Evolutionary conservation across 2,329 filamentous ascomycete species (phyloP).

Genomic region (Ophiostoma piceae): DNA sequence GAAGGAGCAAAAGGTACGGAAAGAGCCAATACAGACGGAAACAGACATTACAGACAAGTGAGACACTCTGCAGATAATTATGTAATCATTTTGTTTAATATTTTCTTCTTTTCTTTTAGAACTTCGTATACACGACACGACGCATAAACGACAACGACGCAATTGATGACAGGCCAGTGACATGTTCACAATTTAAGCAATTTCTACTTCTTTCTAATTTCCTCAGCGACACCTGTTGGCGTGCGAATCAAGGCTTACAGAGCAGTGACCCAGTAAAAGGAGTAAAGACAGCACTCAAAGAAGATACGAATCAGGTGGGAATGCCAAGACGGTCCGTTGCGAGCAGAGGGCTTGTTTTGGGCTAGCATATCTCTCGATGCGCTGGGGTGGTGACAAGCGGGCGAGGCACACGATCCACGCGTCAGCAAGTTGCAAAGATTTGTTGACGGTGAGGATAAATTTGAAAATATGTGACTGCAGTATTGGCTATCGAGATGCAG

Average conservation of each 20-base stretch:
- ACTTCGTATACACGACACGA: neutral
- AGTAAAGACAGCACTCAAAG: too few species aligned
- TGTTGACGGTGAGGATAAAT: neutral
- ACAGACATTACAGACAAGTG: neutral
- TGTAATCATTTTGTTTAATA: neutral
- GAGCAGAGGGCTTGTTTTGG: slow-evolving; percentile 10
- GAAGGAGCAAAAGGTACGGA: neutral
- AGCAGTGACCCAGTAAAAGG: too few species aligned
- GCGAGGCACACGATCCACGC: neutral
- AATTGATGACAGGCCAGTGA: neutral
- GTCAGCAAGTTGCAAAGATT: neutral
- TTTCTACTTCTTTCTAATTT: too few species aligned
- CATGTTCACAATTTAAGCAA: neutral
- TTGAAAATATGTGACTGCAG: neutral
- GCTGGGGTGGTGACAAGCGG: neutral
- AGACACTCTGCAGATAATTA: neutral
- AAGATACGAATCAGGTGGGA: slow-evolving; percentile 16
- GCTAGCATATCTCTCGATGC: slow-evolving; percentile 16
- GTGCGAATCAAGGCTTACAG: too few species aligned
- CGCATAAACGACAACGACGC: neutral
- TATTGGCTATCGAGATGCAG: neutral
- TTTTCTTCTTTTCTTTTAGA: too few species aligned
- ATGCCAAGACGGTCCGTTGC: slow-evolving; percentile 21
- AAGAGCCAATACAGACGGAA: neutral
- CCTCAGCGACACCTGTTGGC: too few species aligned